phyloP scores from a whole-genome alignment of 345 rosid genomes.

The Rhizophora apiculata region DNA sequence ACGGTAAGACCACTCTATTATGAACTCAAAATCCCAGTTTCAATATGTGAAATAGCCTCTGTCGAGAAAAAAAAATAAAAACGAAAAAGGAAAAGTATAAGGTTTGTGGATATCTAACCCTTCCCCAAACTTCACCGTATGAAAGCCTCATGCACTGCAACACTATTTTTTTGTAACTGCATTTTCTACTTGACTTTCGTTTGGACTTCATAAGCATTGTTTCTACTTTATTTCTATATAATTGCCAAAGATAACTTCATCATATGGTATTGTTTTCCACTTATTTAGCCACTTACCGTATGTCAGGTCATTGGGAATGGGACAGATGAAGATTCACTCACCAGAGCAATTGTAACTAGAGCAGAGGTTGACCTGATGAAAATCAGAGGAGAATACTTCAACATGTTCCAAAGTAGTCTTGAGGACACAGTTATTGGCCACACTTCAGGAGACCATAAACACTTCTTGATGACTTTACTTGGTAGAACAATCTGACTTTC shows the following conservation, averaged over 20 bases:
- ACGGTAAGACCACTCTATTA: not conserved
- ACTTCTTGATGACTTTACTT: conserved; percentile 67
- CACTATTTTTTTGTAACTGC: too few relatives aligned
- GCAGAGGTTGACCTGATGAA: conserved; percentile 80
- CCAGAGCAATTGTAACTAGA: conserved; percentile 67
- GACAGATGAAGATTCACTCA: conserved; percentile 82
- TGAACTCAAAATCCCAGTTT: not conserved
- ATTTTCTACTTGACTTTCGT: too few relatives aligned
- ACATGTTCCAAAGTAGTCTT: conserved; percentile 46
- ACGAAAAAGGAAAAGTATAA: too few relatives aligned
- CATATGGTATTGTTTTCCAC: not conserved
- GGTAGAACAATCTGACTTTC: conserved; percentile 50
- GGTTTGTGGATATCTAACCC: too few relatives aligned
- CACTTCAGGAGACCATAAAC: conserved; percentile 68
- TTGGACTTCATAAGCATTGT: too few relatives aligned
- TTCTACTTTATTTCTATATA: not conserved
- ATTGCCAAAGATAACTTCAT: too few relatives aligned
- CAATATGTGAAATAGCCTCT: too few relatives aligned
- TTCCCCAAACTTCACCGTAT: too few relatives aligned
- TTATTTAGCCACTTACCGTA: not conserved
- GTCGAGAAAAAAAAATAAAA: too few relatives aligned
- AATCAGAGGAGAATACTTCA: conserved; percentile 56
- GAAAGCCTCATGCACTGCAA: too few relatives aligned
- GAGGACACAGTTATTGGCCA: conserved; percentile 66
- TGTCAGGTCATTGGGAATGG: conserved; percentile 64